Evolutionary conservation across 805 yeast species (phyloP).

Genomic region (Zygoascus ofunaensis): DNA sequence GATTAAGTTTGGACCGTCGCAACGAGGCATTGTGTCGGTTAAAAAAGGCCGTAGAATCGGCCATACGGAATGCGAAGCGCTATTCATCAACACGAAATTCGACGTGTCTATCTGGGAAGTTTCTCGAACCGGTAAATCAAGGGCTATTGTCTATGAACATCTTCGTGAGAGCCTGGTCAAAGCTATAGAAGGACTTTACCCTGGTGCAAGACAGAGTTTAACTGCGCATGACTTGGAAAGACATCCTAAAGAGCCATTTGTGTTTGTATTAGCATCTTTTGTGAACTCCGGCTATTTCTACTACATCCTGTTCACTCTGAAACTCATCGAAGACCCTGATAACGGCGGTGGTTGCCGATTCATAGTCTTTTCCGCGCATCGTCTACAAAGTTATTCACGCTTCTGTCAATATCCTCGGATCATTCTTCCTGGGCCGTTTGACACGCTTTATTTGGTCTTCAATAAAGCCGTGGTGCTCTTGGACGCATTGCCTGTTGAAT

Average conservation of each 20-base stretch:
- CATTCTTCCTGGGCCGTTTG: constrained; percentile 47
- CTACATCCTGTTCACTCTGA: constrained; percentile 46
- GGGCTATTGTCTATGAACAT: constrained; percentile 31
- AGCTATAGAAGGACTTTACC: constrained; percentile 39
- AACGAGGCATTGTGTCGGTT: constrained; percentile 46
- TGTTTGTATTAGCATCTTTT: constrained; percentile 43
- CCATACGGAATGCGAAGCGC: constrained; percentile 40
- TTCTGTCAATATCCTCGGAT: constrained; percentile 38
- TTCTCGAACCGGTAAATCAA: constrained; percentile 37
- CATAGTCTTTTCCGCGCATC: constrained; percentile 53
- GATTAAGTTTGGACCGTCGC: constrained; percentile 17
- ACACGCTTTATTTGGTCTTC: constrained; percentile 52
- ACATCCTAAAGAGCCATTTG: constrained; percentile 33
- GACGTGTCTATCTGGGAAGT: constrained; percentile 42
- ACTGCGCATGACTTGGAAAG: constrained; percentile 56
- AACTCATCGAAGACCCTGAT: constrained; percentile 39
- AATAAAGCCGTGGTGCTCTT: constrained; percentile 55
- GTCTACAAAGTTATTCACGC: constrained; percentile 42
- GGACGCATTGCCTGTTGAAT: constrained; percentile 41
- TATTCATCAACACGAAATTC: constrained; percentile 37
- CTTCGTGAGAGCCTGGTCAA: constrained; percentile 32
- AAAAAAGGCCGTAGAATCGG: constrained; percentile 44
- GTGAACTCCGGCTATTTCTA: constrained; percentile 27
- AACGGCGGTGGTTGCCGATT: constrained; percentile 37
- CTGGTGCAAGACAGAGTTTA: constrained; percentile 44